A percentile compares a stretch with the other conserved stretches of the same genome.
Evolutionary conservation across 2,329 filamentous ascomycete genomes (phyloP).

Genomic region (Dothideomycetes sp.): DNA sequence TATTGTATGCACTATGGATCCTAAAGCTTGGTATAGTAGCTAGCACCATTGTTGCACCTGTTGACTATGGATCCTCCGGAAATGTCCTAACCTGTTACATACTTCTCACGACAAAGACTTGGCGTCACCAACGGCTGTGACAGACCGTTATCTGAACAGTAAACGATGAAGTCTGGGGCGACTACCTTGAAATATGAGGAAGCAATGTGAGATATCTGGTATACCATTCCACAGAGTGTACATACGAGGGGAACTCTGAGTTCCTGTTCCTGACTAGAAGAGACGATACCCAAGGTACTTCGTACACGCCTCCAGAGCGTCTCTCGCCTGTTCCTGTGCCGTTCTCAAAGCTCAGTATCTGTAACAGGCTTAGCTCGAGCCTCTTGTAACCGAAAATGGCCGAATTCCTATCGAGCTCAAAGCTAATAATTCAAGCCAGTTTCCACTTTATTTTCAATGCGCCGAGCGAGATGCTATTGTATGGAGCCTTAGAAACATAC

Average conservation of each 20-base stretch:
- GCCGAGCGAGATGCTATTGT: background rate
- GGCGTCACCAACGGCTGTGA: too few relatives aligned
- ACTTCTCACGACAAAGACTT: too few relatives aligned
- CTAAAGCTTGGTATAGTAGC: too few relatives aligned
- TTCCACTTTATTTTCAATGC: slow-evolving; percentile 10
- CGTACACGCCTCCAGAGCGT: background rate
- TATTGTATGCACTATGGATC: too few relatives aligned
- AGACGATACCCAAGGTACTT: background rate
- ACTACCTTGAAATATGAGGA: background rate
- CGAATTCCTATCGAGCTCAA: background rate
- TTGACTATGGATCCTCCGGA: too few relatives aligned
- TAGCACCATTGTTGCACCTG: too few relatives aligned
- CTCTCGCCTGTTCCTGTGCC: background rate
- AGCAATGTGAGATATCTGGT: too few relatives aligned
- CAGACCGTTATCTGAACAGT: background rate
- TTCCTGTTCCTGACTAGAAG: too few relatives aligned
- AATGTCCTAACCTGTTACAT: too few relatives aligned
- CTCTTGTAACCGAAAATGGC: background rate
- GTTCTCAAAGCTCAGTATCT: background rate
- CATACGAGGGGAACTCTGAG: background rate
- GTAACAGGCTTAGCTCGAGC: background rate
- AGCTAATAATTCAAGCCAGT: slow-evolving; percentile 1
- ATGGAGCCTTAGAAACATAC: slow-evolving; percentile 2
- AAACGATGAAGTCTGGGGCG: background rate
- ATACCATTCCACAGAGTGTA: background rate